Evolutionary conservation across 2,329 filamentous ascomycete genomes (phyloP), one percentile per base, ranked within the genome.

Genomic region (Diplodia mutila): DNA sequence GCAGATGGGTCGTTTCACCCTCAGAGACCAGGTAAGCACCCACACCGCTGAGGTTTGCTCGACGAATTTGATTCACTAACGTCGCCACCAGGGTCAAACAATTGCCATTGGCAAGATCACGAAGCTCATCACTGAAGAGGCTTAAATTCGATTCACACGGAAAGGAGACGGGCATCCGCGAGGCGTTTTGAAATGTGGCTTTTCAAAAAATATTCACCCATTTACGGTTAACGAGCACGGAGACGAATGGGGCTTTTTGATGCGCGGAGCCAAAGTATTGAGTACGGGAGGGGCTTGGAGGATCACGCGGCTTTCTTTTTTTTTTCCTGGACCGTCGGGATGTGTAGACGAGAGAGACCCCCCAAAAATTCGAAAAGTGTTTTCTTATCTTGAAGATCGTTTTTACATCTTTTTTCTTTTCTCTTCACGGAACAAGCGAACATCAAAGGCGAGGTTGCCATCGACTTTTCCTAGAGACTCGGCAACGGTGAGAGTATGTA

Each of bases 101-200:
- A 97, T 99, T 83, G 95, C 95, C 67, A 99, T 99, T 83, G 95
- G 95, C 76, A 99, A 99, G 87, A 96, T 99, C 79, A 97, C 93
- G 69, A 97, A 94, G 86, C 87, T 99, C 69, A 88, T 91, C 70
- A 78, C 76, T 2, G 77, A 78, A 48, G 34, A n/a, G 9, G 27
- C n/a, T 37, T 34, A 48, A 57, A 46, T 18, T 37, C 51, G 48
- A 52, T 21, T 8, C 51, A 42, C n/a, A n/a, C n/a, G n/a, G 11
- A 11, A n/a, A 65, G 16, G 48, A 21, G 29, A 32, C 42, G 34
- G 57, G 57, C 57, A 64, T 67, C 54, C n/a, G 21, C 54, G 66
- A 67, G 66, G 66, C 66, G 57, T 64, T 66, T 49, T 37, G 34
- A 63, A 51, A 54, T 63, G 46, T 27, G 46, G 21, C 53, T 51